Percentiles rank a stretch among this genome's conserved stretches.
These are phyloP conservation scores for Massarina eburnea DNA, from an alignment of 2,329 filamentous ascomycete genomes.

Conservation along the genomic window DNA sequence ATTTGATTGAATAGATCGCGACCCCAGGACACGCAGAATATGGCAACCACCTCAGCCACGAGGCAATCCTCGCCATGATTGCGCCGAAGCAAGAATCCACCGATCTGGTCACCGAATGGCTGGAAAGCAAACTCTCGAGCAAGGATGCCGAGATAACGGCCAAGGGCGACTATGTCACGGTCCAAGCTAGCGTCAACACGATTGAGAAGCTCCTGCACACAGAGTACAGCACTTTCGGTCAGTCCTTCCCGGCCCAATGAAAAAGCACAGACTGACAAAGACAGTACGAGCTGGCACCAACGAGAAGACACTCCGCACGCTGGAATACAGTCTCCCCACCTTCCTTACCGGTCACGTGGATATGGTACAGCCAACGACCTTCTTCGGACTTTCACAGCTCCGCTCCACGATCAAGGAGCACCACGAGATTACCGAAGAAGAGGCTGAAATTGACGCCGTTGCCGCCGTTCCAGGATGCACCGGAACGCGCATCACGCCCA, in stretches of 20 bases:
- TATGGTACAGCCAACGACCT: conserved; percentile 62
- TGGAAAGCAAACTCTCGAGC: conserved; percentile 55
- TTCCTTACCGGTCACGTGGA: conserved; percentile 62
- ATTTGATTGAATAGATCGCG: conserved; percentile 40
- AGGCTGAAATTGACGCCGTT: conserved; percentile 9
- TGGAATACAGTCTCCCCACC: conserved; percentile 59
- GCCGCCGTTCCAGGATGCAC: conserved; percentile 17
- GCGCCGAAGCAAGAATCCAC: conserved; percentile 56
- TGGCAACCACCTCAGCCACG: conserved; percentile 55
- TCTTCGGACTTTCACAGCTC: conserved; percentile 46
- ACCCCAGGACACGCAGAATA: conserved; percentile 58
- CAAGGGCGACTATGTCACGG: conserved; percentile 58
- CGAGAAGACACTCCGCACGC: conserved; percentile 51
- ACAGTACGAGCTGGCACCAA: conserved; percentile 12
- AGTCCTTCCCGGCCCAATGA: conserved; percentile 48
- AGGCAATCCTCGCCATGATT: conserved; percentile 57
- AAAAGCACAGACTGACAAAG: conserved; percentile 49
- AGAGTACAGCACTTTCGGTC: conserved; percentile 56
- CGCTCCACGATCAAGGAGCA: conserved; percentile 24
- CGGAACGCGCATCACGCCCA: conserved; percentile 27
- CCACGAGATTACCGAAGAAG: conserved; percentile 20
- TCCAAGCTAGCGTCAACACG: conserved; percentile 54
- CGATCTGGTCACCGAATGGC: conserved; percentile 58
- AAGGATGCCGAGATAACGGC: conserved; percentile 53
- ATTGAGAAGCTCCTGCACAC: conserved; percentile 57